A percentile compares a stretch with the other conserved stretches of the same genome.
These are phyloP conservation scores for Juglanconis oblonga DNA, from an alignment of 2,329 filamentous ascomycete genomes.

Conservation along the genomic window DNA sequence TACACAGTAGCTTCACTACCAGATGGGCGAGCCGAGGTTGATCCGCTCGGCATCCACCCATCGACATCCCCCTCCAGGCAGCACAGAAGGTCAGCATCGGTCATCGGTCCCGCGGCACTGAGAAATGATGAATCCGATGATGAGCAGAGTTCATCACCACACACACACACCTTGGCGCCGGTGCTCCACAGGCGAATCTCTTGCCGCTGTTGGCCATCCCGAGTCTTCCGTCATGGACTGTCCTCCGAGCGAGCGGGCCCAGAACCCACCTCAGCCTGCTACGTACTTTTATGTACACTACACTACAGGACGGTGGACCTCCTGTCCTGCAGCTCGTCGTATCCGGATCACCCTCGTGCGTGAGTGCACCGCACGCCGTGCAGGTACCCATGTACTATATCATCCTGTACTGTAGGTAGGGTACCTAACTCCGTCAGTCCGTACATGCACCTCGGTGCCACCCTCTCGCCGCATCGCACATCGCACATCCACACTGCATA, in stretches of 20 bases:
- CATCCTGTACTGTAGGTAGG: neutral
- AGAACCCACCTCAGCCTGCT: conserved; percentile 5
- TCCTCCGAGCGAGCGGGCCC: conserved; percentile 9
- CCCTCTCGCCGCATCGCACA: neutral
- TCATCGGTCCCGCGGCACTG: neutral
- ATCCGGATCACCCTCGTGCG: conserved; percentile 4
- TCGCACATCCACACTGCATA: neutral
- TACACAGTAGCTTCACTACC: neutral
- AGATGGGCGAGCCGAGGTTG: neutral
- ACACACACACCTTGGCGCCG: neutral
- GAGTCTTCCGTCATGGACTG: conserved; percentile 6
- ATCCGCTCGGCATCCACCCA: neutral
- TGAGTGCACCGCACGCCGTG: neutral
- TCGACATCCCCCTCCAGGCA: neutral
- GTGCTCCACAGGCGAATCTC: conserved; percentile 1
- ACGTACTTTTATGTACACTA: neutral
- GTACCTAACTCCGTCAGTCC: too few species aligned
- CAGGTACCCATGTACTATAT: neutral
- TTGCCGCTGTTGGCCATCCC: conserved; percentile 13
- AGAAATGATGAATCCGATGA: neutral
- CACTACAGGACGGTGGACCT: neutral
- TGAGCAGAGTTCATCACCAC: neutral
- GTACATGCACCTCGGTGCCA: neutral
- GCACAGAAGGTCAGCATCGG: neutral
- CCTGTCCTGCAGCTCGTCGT: conserved; percentile 12